Conservation (phyloP, 1,284 basidiomycete species). For the Tilletia walkeri region DNA sequence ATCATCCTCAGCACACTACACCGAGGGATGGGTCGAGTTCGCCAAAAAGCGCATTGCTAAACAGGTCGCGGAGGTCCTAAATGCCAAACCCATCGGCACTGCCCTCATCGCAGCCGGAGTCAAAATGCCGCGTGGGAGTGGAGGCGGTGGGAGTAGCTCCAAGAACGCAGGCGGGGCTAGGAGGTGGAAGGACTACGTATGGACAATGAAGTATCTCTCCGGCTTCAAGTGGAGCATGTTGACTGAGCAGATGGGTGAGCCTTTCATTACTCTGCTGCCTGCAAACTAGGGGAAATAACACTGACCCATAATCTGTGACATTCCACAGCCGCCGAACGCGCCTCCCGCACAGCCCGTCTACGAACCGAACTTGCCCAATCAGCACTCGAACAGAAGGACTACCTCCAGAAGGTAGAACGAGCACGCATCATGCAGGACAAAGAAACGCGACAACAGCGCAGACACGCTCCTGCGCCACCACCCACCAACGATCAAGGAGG, state of each 20-base stretch:
- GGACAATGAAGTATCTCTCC: conserved; percentile 99
- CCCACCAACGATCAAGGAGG: background rate
- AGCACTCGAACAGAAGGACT: conserved; percentile 83
- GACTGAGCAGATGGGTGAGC: conserved; percentile 92
- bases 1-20: conserved; percentile 77
- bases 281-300: background rate
- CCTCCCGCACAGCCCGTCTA: conserved; percentile 78
- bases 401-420: conserved; percentile 90
- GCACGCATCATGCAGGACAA: conserved; percentile 87
- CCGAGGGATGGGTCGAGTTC: conserved; percentile 98
- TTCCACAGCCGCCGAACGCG: conserved; percentile 80
- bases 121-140: conserved; percentile 24
- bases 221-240: conserved; percentile 99
- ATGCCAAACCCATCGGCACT: conserved; percentile 81
- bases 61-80: conserved; percentile 88
- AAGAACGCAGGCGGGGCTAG: conserved; percentile 31
- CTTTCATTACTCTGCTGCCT: background rate
- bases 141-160: conserved; percentile 31
- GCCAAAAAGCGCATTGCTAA: conserved; percentile 86
- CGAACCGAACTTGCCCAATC: conserved; percentile 90
- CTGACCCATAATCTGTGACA: background rate
- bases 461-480: background rate
- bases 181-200: conserved; percentile 87
- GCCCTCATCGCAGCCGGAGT: conserved; percentile 34
- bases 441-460: conserved; percentile 64